Percentiles rank a stretch among this genome's conserved stretches.
Conservation (phyloP, 2,329 filamentous ascomycete species). For the Dothideomycetes sp. region DNA sequence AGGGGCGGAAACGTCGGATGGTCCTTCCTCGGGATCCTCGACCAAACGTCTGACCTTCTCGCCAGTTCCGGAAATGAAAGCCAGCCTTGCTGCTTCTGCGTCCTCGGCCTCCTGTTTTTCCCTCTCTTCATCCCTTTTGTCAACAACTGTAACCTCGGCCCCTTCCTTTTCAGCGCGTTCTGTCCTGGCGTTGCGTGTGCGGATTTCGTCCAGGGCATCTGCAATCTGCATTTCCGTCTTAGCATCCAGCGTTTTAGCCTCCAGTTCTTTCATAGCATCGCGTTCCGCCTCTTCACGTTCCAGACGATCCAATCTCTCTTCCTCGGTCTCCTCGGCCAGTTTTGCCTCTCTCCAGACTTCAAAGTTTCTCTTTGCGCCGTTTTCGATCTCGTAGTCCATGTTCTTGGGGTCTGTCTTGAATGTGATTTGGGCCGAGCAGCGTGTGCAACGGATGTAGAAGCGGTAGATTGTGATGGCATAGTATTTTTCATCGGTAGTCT, state of each 20-base stretch:
- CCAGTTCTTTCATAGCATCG: conserved; percentile 90
- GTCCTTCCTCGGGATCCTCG: conserved; percentile 40
- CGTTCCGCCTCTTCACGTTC: conserved; percentile 71
- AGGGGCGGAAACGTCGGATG: conserved; percentile 28
- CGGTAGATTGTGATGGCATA: conserved; percentile 77
- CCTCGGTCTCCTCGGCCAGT: conserved; percentile 67
- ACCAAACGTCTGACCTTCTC: conserved; percentile 45
- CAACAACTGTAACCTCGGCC: conserved; percentile 47
- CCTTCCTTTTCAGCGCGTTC: conserved; percentile 60
- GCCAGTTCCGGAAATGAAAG: conserved; percentile 59
- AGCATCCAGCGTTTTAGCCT: conserved; percentile 86
- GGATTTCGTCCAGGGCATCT: conserved; percentile 89
- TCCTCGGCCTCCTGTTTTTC: conserved; percentile 69
- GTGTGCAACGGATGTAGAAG: conserved; percentile 76
- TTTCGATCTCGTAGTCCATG: conserved; percentile 76
- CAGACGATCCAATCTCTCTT: conserved; percentile 74
- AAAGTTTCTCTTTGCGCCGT: conserved; percentile 83
- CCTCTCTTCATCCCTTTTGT: conserved; percentile 52
- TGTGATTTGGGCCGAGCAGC: conserved; percentile 78
- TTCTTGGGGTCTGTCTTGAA: conserved; percentile 94
- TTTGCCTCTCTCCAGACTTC: conserved; percentile 76
- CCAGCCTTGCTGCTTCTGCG: conserved; percentile 66
- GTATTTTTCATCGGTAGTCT: conserved; percentile 85
- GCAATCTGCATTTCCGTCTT: conserved; percentile 94
- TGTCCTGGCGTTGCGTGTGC: conserved; percentile 79